Percentiles rank a stretch among this genome's conserved stretches.
These are phyloP conservation scores for Cucurbita maxima DNA, from an alignment of 306 rosid genomes.

Conservation along the genomic window DNA sequence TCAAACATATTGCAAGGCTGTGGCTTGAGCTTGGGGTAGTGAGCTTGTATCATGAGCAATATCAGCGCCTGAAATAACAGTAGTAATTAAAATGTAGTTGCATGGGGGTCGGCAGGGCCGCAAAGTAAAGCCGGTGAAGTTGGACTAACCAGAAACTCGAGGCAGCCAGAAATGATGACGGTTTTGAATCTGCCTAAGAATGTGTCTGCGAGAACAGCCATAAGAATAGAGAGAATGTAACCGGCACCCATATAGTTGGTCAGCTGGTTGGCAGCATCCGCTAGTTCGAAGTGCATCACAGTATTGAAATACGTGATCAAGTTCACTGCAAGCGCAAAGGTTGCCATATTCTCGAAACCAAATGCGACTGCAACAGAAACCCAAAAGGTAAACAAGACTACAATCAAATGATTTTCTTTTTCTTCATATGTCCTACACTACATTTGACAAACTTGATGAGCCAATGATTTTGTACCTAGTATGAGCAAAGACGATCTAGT, in stretches of 20 bases:
- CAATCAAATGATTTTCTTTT: background rate
- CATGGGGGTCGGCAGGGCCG: background rate
- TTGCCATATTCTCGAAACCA: constrained; percentile 64
- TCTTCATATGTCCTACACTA: background rate
- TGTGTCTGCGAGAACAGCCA: constrained; percentile 66
- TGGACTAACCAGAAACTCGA: constrained; percentile 57
- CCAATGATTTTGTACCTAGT: constrained; percentile 26
- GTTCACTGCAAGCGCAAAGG: constrained; percentile 70
- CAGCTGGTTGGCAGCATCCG: constrained; percentile 74
- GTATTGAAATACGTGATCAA: constrained; percentile 49
- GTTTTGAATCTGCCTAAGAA: constrained; percentile 55
- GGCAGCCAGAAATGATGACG: constrained; percentile 31
- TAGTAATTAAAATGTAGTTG: background rate
- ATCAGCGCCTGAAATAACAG: constrained; percentile 38
- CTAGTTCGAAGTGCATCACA: constrained; percentile 46
- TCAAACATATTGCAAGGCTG: constrained; percentile 28
- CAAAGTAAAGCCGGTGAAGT: background rate
- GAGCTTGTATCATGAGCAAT: constrained; percentile 64
- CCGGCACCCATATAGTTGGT: constrained; percentile 67
- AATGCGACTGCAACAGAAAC: constrained; percentile 29
- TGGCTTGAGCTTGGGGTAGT: constrained; percentile 46
- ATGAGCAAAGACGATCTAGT: constrained; percentile 29
- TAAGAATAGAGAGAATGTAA: constrained; percentile 50
- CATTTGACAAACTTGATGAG: background rate
- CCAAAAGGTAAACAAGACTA: background rate